phyloP scores from a whole-genome alignment of 352 stramenopile species.

The Poterioochromonas sp. region DNA sequence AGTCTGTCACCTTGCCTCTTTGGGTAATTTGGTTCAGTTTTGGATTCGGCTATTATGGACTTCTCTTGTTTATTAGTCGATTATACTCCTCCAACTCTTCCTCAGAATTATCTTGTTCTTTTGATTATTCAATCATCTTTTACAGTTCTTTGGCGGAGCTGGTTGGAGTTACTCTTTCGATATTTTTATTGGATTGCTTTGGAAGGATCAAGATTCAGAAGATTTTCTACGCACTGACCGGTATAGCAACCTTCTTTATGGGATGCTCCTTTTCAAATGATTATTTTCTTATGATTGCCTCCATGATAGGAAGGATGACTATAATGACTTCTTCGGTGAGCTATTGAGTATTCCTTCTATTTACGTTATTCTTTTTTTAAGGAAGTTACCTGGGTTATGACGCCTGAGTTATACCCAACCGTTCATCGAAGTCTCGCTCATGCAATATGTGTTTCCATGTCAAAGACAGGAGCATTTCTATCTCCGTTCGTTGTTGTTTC shows the following conservation, averaged over 20 bases:
- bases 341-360: background rate
- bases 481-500: constrained; percentile 3
- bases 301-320: background rate
- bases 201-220: background rate
- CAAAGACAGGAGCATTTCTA: constrained; percentile 9
- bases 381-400: constrained; percentile 16
- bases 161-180: background rate
- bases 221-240: background rate
- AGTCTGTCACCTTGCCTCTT: background rate
- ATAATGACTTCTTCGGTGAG: background rate
- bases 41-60: constrained; percentile 14
- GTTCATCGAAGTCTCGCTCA: background rate
- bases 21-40: constrained; percentile 19
- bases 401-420: constrained; percentile 9
- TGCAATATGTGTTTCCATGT: background rate
- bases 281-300: background rate
- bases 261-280: background rate
- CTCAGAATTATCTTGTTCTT: background rate
- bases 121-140: constrained; percentile 19
- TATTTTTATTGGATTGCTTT: background rate
- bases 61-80: background rate
- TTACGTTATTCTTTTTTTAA: background rate
- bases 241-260: constrained; percentile 6
- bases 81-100: background rate
- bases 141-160: background rate